Evolutionary conservation across 202 grass and related monocot species (phyloP).

Genomic region (Schoenoplectus tabernaemontani): DNA sequence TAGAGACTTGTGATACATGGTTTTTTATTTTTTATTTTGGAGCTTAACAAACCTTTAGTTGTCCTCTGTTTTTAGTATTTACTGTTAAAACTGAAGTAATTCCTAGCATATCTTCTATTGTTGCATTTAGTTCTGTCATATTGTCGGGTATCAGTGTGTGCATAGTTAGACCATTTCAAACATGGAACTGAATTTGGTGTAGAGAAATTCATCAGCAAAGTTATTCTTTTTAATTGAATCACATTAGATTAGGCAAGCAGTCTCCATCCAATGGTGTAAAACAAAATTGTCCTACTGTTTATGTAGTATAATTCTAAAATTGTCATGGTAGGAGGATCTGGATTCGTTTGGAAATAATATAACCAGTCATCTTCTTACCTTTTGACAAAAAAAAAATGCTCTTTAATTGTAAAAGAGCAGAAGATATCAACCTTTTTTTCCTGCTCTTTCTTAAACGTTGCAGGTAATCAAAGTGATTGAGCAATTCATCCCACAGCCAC

Average conservation of each 20-base stretch:
- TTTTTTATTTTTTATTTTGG: not conserved
- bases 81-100: not conserved
- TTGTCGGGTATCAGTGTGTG: not conserved
- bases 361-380: not conserved
- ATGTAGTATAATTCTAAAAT: not conserved
- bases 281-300: not conserved
- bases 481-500: constrained; percentile 29
- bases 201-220: not conserved
- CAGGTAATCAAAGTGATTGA: constrained; percentile 76
- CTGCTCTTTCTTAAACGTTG: constrained; percentile 13
- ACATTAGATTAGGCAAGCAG: not conserved
- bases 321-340: not conserved
- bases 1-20: not conserved
- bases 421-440: constrained; percentile 42
- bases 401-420: constrained; percentile 36
- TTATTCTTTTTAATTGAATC: not conserved
- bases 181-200: not conserved
- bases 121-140: not conserved
- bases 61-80: not conserved
- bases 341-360: not conserved
- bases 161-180: not conserved
- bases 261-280: not conserved
- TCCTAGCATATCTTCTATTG: not conserved
- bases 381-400: not conserved
- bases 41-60: not conserved